These are phyloP conservation scores for Bolboschoenus planiculmis DNA, from an alignment of 176 grass and related monocot genomes.

Conservation along the genomic window DNA sequence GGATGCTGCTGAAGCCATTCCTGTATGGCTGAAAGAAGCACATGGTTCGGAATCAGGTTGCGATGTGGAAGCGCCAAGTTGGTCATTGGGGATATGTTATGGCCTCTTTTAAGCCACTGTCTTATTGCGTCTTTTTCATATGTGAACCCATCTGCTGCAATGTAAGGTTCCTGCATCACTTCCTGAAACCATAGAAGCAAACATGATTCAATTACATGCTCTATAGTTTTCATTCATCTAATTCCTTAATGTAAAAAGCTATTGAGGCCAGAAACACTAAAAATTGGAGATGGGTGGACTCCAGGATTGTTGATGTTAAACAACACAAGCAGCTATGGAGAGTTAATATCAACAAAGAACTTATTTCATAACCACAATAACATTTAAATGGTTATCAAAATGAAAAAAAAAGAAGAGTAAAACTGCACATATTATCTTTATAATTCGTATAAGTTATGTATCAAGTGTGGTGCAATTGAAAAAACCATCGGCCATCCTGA, in stretches of 20 bases:
- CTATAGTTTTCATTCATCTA: not conserved
- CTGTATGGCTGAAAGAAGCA: constrained; percentile 42
- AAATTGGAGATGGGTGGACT: too few relatives aligned
- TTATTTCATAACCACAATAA: not conserved
- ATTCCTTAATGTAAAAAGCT: not conserved
- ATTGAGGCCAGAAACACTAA: too few relatives aligned
- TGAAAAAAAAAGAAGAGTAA: not conserved
- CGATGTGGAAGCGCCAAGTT: too few relatives aligned
- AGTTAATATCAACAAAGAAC: not conserved
- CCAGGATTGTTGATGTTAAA: not conserved
- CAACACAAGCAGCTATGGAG: not conserved
- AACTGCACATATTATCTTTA: not conserved
- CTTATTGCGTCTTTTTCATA: constrained; percentile 50
- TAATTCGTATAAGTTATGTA: not conserved
- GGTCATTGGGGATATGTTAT: constrained; percentile 44
- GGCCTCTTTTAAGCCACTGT: constrained; percentile 37
- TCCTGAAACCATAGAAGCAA: constrained; percentile 31
- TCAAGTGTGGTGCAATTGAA: not conserved
- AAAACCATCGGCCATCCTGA: not conserved
- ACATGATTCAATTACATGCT: not conserved
- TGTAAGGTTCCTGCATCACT: constrained; percentile 46
- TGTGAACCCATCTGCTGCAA: constrained; percentile 55
- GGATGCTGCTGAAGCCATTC: constrained; percentile 28
- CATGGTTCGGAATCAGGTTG: too few relatives aligned
- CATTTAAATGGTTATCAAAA: not conserved